Evolutionary conservation across 1,139 yeast genomes (phyloP), one percentile per base, ranked within the genome.

Genomic region (Scheffersomyces parashehatae): DNA sequence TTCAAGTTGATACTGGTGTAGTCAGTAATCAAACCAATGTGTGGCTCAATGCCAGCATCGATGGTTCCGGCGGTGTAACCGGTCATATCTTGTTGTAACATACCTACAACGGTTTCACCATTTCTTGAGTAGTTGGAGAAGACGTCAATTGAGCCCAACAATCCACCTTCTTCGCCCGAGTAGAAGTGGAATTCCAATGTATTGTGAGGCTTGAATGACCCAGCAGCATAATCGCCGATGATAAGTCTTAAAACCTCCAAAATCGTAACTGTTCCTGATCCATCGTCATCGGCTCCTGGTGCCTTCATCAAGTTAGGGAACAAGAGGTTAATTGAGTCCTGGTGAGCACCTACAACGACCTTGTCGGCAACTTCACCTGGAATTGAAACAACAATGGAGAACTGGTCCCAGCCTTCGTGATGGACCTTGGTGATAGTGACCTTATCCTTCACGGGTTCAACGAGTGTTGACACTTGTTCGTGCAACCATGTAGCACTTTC

Each of bases 221-320:
- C 80, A 10, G 57, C 46, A 24, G 53, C 56, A 41, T 65, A 63
- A 9, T 62, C 65, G 16, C 67, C 70, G 13, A 78, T 64, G 35
- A 87, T 66, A 9, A 87, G 64, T 48, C 95, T 77, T 55, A 90
- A 76, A 0, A 90, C 82, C 61, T 90, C 96, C 44, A 89, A 67
- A 36, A 79, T 77, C 3, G 96, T 86, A 6, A 85, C 83, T 3
- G 91, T 84, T 7, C 98, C 98, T 3, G 93, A 82, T 1, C 96
- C 96, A 62, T 91, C 89, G 58, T 91, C 99, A 62, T 91, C 98
- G 3, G 97, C 97, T 5, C 98, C 99, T 1, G 98, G 98, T 0
- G 97, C 90, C 37, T 81, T 76, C 54, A 85, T 59, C 15, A 83
- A 49, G 39, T 72, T 73, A n/a, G 96, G 96, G 46, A 88, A 74